phyloP scores from a whole-genome alignment of 495 filamentous ascomycete genomes.

The Trypethelium eluteriae region DNA sequence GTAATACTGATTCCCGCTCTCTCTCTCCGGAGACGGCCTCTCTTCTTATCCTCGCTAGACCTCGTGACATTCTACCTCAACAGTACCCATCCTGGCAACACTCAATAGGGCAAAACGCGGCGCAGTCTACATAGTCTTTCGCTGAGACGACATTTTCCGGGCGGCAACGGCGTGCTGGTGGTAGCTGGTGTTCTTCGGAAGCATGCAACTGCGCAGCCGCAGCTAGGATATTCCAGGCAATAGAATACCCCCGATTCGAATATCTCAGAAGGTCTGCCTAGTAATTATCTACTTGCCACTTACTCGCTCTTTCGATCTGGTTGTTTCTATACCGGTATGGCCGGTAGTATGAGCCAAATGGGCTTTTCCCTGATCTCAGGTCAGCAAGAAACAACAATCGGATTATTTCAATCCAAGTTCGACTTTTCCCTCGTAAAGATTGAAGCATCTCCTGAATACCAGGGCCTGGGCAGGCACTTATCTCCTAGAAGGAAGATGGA shows the following conservation, averaged over 20 bases:
- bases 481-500: neutral
- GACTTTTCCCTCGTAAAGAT: neutral
- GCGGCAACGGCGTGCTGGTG: too few relatives aligned
- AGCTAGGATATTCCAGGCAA: neutral
- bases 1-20: too few relatives aligned
- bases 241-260: neutral
- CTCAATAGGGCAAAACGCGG: too few relatives aligned
- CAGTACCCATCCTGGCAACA: too few relatives aligned
- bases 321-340: neutral
- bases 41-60: too few relatives aligned
- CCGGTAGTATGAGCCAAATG: neutral
- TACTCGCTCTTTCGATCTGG: neutral
- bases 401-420: neutral
- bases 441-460: neutral
- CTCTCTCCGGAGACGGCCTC: too few relatives aligned
- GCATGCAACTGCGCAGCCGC: neutral
- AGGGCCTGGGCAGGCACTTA: neutral
- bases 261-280: neutral
- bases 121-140: too few relatives aligned
- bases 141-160: too few relatives aligned
- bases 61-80: too few relatives aligned
- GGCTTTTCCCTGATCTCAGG: neutral
- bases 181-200: neutral
- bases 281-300: neutral
- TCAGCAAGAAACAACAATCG: neutral